Percentiles rank a stretch among this genome's conserved stretches.
Evolutionary conservation across 2,329 filamentous ascomycete species (phyloP).

Genomic region (Neoarthrinium moseri): DNA sequence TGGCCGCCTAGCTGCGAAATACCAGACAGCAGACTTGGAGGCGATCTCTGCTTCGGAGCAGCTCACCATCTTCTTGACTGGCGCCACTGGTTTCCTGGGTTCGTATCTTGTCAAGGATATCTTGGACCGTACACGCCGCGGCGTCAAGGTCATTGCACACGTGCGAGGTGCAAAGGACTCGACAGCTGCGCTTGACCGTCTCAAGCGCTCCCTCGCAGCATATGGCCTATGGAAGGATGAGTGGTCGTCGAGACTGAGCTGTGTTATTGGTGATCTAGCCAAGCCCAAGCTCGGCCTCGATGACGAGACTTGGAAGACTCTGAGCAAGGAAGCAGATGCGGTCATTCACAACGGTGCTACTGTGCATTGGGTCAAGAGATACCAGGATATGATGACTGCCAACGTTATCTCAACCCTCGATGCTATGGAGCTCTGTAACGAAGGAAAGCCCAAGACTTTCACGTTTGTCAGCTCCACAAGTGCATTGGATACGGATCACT

Average conservation of each 20-base stretch:
- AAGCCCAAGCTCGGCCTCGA: slow-evolving; percentile 73
- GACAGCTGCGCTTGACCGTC: slow-evolving; percentile 59
- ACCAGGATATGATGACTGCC: slow-evolving; percentile 66
- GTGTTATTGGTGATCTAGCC: slow-evolving; percentile 71
- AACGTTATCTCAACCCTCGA: slow-evolving; percentile 85
- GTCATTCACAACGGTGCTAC: slow-evolving; percentile 81
- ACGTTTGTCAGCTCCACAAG: slow-evolving; percentile 82
- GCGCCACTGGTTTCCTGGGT: slow-evolving; percentile 87
- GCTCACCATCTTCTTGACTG: slow-evolving; percentile 75
- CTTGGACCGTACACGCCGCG: slow-evolving; percentile 55
- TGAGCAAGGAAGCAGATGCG: slow-evolving; percentile 67
- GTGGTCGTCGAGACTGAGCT: slow-evolving; percentile 65
- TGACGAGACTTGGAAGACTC: slow-evolving; percentile 59
- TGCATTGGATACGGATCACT: slow-evolving; percentile 80
- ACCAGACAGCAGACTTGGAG: slow-evolving; percentile 26
- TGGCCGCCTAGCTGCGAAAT: slow-evolving; percentile 35
- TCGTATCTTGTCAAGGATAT: slow-evolving; percentile 77
- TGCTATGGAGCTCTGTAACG: slow-evolving; percentile 71
- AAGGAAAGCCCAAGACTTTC: slow-evolving; percentile 75
- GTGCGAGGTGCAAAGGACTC: slow-evolving; percentile 66
- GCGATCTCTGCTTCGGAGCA: slow-evolving; percentile 11
- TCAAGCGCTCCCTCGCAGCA: slow-evolving; percentile 66
- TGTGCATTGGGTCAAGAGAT: slow-evolving; percentile 80
- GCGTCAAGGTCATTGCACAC: slow-evolving; percentile 68
- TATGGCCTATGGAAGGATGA: slow-evolving; percentile 77